A percentile compares a stretch with the other conserved stretches of the same genome.
These are phyloP conservation scores for Protea cynaroides DNA, from an alignment of 164 flowering plant genomes.

Conservation along the genomic window DNA sequence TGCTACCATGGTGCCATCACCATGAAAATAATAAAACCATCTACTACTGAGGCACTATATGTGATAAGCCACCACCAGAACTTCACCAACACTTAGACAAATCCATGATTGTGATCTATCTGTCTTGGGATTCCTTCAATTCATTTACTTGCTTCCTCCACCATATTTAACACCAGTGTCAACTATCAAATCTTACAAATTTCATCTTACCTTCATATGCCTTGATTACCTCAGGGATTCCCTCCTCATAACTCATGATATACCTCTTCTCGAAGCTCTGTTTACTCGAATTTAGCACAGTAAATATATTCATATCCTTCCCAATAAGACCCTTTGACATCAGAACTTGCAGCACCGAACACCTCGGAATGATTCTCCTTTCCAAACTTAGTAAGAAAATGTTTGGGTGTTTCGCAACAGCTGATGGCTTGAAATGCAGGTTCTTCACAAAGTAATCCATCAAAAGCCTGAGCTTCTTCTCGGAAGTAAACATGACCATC, in stretches of 20 bases:
- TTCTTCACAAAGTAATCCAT: conserved; percentile 4
- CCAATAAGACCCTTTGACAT: not conserved
- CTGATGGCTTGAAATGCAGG: conserved; percentile 5
- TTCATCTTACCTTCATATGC: not conserved
- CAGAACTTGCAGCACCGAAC: not conserved
- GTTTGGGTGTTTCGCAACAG: conserved; percentile 6
- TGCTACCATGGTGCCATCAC: too few relatives aligned
- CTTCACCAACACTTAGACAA: too few relatives aligned
- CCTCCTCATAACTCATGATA: not conserved
- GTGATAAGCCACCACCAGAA: too few relatives aligned
- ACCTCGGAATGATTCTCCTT: not conserved
- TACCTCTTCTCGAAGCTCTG: not conserved
- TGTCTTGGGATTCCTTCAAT: not conserved
- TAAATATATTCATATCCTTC: not conserved
- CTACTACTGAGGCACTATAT: too few relatives aligned
- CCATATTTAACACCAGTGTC: not conserved
- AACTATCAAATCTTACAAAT: not conserved
- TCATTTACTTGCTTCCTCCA: not conserved
- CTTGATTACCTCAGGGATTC: not conserved
- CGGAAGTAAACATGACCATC: conserved; percentile 4
- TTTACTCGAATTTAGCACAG: not conserved
- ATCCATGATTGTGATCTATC: not conserved
- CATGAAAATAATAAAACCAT: too few relatives aligned
- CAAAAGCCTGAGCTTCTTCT: conserved; percentile 5
- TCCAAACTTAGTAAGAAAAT: not conserved